Evolutionary conservation across 805 yeast genomes (phyloP).

Genomic region (Pichia phayaonensis): DNA sequence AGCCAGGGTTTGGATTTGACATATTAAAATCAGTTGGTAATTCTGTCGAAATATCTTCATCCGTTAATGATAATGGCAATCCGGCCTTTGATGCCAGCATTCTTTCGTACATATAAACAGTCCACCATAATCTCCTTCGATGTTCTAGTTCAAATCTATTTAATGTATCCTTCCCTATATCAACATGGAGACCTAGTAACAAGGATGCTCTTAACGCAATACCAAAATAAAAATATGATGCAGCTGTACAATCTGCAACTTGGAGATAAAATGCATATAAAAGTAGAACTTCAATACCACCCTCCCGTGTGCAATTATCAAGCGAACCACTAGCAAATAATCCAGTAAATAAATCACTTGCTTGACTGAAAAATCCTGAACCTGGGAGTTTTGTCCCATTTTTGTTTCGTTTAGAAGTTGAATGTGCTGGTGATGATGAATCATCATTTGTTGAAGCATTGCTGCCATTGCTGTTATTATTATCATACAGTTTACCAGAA

Average conservation of each 20-base stretch:
- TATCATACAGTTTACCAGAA: background rate
- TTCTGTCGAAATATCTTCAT: slow-evolving; percentile 72
- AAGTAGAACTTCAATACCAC: slow-evolving; percentile 69
- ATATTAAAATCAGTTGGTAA: slow-evolving; percentile 67
- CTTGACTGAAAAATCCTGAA: slow-evolving; percentile 68
- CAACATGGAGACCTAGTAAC: slow-evolving; percentile 75
- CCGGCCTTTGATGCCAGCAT: slow-evolving; percentile 82
- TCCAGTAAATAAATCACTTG: slow-evolving; percentile 72
- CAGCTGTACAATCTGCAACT: slow-evolving; percentile 78
- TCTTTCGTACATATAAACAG: slow-evolving; percentile 41
- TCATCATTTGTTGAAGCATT: background rate
- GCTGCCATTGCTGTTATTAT: background rate
- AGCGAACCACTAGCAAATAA: slow-evolving; percentile 73
- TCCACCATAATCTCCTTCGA: slow-evolving; percentile 33
- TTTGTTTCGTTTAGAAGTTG: background rate
- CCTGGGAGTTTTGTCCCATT: slow-evolving; percentile 55
- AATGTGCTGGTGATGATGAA: background rate
- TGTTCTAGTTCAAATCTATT: slow-evolving; percentile 50
- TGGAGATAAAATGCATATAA: slow-evolving; percentile 73
- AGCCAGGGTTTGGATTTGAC: slow-evolving; percentile 51
- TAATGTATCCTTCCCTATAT: slow-evolving; percentile 58
- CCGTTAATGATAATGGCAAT: slow-evolving; percentile 68
- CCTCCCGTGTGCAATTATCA: slow-evolving; percentile 69
- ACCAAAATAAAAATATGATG: slow-evolving; percentile 75
- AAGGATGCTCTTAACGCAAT: slow-evolving; percentile 65